Percentiles rank a stretch among this genome's conserved stretches.
Evolutionary conservation across 371 early-diverging fungal species (phyloP).

Genomic region (Polyrhizophydium stewartii): DNA sequence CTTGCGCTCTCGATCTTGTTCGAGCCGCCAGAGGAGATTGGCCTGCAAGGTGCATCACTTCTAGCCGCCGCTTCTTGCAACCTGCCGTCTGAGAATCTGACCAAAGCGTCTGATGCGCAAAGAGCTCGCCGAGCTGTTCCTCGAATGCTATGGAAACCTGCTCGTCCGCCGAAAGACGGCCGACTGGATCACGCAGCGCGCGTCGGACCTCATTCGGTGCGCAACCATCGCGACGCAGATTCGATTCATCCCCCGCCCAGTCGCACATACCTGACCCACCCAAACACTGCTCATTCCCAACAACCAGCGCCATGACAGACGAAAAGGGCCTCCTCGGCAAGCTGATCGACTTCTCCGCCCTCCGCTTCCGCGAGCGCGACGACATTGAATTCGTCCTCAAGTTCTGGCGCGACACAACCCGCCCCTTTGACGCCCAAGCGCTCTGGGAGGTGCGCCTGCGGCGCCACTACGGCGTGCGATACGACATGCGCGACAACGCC

Average conservation of each 20-base stretch:
- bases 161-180: constrained; percentile 31
- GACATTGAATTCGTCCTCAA: constrained; percentile 45
- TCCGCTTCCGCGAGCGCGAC: constrained; percentile 45
- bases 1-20: constrained; percentile 30
- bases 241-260: not conserved
- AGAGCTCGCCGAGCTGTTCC: constrained; percentile 37
- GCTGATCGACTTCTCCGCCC: constrained; percentile 25
- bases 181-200: constrained; percentile 12
- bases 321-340: constrained; percentile 14
- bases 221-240: no score
- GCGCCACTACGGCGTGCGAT: constrained; percentile 24
- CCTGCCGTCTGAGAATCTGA: not conserved
- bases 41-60: constrained; percentile 11
- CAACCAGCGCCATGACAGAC: constrained; percentile 36
- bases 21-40: constrained; percentile 14
- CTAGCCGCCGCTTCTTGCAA: not conserved
- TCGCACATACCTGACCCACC: not conserved
- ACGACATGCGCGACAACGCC: constrained; percentile 40
- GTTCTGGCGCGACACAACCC: constrained; percentile 32
- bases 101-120: no score
- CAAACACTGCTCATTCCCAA: no score
- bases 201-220: constrained; percentile 30
- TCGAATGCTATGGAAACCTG: constrained; percentile 45
- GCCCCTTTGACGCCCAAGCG: constrained; percentile 24
- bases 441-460: constrained; percentile 35